A percentile compares a stretch with the other conserved stretches of the same genome.
These are phyloP conservation scores for Eragrostis curvula DNA, from an alignment of 176 grass and related monocot genomes.

Conservation along the genomic window DNA sequence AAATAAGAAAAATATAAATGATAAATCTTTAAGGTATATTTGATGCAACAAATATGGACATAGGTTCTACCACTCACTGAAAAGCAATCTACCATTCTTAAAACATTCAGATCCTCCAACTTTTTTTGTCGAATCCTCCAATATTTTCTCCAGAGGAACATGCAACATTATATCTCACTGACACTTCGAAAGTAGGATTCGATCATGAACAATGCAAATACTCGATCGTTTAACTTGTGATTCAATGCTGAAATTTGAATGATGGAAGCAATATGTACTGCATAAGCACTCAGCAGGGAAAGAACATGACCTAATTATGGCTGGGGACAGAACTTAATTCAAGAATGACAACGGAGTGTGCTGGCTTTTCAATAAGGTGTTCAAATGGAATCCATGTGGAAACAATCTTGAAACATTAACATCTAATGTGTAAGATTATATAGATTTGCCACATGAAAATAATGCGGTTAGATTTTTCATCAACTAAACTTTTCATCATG, in stretches of 20 bases:
- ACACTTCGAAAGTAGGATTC: not conserved
- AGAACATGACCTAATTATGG: not conserved
- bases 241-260: conserved; percentile 6
- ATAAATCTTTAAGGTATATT: not conserved
- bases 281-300: conserved; percentile 1
- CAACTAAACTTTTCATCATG: not conserved
- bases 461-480: not conserved
- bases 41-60: conserved; percentile 8
- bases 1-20: not conserved
- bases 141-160: not conserved
- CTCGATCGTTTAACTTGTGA: not conserved
- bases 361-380: not conserved
- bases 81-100: not conserved
- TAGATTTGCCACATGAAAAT: conserved; percentile 16
- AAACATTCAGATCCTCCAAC: not conserved
- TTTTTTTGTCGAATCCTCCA: not conserved
- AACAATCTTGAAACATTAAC: conserved; percentile 12
- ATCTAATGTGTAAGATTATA: not conserved
- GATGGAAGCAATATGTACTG: conserved; percentile 34
- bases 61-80: not conserved
- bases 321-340: no score
- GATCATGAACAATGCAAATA: conserved; percentile 5
- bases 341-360: not conserved
- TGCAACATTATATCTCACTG: conserved; percentile 21
- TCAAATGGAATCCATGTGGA: not conserved